phyloP scores from a whole-genome alignment of 2,329 filamentous ascomycete species.

The Ophidiomyces ophidiicola region DNA sequence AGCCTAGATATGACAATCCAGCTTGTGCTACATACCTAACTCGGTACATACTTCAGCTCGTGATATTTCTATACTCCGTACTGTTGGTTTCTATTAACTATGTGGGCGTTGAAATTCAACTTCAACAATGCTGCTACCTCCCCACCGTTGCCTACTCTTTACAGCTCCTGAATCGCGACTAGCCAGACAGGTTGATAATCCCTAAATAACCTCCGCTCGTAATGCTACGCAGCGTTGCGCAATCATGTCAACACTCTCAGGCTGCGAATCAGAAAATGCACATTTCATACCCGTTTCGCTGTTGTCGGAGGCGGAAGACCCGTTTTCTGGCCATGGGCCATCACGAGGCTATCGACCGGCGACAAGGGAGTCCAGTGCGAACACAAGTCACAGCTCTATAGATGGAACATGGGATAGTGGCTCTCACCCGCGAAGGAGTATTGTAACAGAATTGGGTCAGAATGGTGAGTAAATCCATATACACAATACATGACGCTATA shows the following conservation, averaged over 20 bases:
- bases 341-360: too few species aligned
- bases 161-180: background rate
- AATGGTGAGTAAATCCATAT: slow-evolving; percentile 48
- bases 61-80: too few species aligned
- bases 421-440: slow-evolving; percentile 19
- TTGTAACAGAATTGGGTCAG: slow-evolving; percentile 54
- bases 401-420: too few species aligned
- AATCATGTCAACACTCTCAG: slow-evolving; percentile 6
- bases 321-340: too few species aligned
- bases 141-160: too few species aligned
- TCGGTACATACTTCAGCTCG: too few species aligned
- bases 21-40: too few species aligned
- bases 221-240: background rate
- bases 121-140: too few species aligned
- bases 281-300: background rate
- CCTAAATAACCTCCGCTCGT: background rate
- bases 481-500: slow-evolving; percentile 10
- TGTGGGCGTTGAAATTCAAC: too few species aligned
- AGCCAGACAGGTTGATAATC: background rate
- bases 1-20: too few species aligned
- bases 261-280: background rate
- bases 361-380: too few species aligned
- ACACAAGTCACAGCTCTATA: background rate
- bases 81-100: too few species aligned
- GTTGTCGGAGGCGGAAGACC: background rate